Base-by-base conservation (phyloP, 495 filamentous ascomycete species). In the Penicillium parvum region DNA sequence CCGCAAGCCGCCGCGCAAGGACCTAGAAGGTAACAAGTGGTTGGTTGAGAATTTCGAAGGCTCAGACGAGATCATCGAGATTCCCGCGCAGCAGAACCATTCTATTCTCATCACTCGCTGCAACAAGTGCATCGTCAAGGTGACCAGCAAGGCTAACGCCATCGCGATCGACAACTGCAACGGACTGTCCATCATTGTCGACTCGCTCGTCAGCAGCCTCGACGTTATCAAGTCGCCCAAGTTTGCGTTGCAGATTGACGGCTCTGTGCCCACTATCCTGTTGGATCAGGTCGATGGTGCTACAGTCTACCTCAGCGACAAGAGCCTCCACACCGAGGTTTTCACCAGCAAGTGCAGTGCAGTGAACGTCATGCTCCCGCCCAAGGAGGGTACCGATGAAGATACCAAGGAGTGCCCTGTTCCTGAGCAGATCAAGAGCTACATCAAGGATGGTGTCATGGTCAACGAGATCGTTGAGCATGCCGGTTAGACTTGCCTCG, bases 1-100 rank as follows among this genome's bases (percentile, higher is more conserved):
- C 10, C 96, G 95, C 73, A 96, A 90, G 73, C 90, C 88, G 23
- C 79, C 88, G 7, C 87, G 83, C 65, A 95, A 89, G 74, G 88
- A 90, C 49, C 77, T 97, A 6, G 90, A 95, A 47, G 89, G 90
- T 45, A 95, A 85, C 64, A 96, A 96, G 66, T 99, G 94, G 94
- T 75, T 85, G 39, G 77, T 98, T 52, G 92, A 96, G 73, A 90
- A 99, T 71, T 95, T 81, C 58, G 90, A 97, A 21, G 85, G 79
- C 45, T 81, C 83, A n/a, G 49, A 68, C 10, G 72, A 79, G 1
- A 78, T 86, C 32, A 69, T 96, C 40, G 79, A 89, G 52, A 78
- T 96, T 58, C 69, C 86, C 28, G 90, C 86, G 5, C 69, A 77
- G 32, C 84, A 92, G 63, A 78, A 81, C 47, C 92, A 99, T 43